Base-by-base conservation (phyloP, 2,329 filamentous ascomycete genomes). In the Aquanectria penicillioides region DNA sequence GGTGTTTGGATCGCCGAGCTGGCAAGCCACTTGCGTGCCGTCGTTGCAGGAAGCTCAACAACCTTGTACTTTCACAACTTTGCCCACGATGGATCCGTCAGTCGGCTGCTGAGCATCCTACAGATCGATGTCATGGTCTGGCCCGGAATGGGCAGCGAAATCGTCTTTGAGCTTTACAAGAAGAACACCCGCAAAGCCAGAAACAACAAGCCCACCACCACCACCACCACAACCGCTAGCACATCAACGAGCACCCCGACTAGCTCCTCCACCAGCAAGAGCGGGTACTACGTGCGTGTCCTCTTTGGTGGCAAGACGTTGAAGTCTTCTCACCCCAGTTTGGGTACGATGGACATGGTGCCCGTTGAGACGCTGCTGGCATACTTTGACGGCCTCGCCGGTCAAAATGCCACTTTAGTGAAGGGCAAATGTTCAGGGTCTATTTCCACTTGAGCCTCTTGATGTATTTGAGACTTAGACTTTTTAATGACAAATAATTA, bases 121-220 rank as follows among this genome's bases (percentile, higher is more conserved):
- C 91, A 93, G 75, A 59, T 63, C 1, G 87, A 92, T 15, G 74
- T 80, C 46, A 94, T 94, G 91, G 87, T 93, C 0, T 94, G 91
- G 91, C 91, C 91, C 0, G 91, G 91, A 0, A 93, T 94, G 90
- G 91, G 91, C 0, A 81, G 86, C 5, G 91, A 94, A 74, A 80
- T 94, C 0, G 84, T 93, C 0, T 93, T 93, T 70, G 91, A 94
- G 76, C 69, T 94, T 13, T 93, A 87, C 66, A 78, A 74, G 63
- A 81, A 78, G 67, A 69, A 51, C 3, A 2, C 31, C 5, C 34
- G 20, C 6, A 44, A 51, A 4, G 22, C 40, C 1, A 38, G 23
- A 8, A 13, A 58, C 12, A 37, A 57, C 26, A 31, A 26, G 23
- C 29, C 18, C 2, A 17, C 33, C 12, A 31, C 17, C 22, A 17